Evolutionary conservation across 768 basidiomycete species (phyloP).

Genomic region (Rhodotorula paludigena): DNA sequence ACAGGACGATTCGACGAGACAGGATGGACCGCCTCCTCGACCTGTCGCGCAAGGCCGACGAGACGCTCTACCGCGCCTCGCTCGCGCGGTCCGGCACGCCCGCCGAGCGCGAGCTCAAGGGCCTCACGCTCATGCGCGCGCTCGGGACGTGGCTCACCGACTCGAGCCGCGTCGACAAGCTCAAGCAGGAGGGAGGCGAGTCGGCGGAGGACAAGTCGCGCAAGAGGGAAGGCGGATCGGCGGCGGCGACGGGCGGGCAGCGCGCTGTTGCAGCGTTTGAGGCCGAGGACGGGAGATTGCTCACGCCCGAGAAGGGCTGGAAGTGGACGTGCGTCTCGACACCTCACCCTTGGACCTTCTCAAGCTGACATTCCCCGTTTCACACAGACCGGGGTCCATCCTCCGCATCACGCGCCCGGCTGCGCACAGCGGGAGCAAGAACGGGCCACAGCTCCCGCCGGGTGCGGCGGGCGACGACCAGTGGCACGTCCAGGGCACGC

Average conservation of each 20-base stretch:
- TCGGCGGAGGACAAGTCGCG: neutral
- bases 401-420: conserved; percentile 24
- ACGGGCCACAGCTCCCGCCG: no score
- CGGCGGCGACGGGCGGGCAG: neutral
- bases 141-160: conserved; percentile 23
- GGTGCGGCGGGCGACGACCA: neutral
- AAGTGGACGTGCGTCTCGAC: conserved; percentile 12
- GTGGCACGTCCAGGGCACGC: conserved; percentile 53
- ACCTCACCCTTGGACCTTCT: no score
- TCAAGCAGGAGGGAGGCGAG: neutral
- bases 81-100: conserved; percentile 26
- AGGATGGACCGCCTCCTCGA: conserved; percentile 27
- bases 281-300: conserved; percentile 3
- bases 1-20: neutral
- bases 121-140: conserved; percentile 18
- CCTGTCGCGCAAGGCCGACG: conserved; percentile 17
- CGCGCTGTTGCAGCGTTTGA: conserved; percentile 15
- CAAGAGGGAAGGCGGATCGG: no score
- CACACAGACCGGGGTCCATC: conserved; percentile 11
- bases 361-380: neutral
- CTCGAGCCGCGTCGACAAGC: conserved; percentile 7
- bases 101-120: conserved; percentile 14
- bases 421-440: neutral
- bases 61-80: conserved; percentile 12
- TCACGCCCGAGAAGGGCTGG: conserved; percentile 15